Base-by-base conservation (phyloP, 2,329 filamentous ascomycete genomes). In the Escovopsis sp. region DNA sequence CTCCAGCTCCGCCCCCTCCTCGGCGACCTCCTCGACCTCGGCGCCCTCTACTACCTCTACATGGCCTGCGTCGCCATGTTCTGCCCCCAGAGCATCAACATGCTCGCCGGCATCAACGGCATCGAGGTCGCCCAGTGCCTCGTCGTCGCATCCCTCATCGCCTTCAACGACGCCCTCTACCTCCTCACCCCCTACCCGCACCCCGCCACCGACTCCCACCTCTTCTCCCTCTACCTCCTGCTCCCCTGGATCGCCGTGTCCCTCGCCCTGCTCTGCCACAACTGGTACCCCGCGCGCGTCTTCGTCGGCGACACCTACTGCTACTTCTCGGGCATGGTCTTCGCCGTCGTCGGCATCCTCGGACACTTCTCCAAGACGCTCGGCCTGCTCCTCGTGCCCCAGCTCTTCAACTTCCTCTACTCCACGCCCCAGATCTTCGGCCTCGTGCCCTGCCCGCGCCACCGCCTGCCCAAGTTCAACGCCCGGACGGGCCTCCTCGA, bases 231-330 rank as follows among this genome's bases (percentile, higher is more conserved):
- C 40, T 98, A 93, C 63, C 76, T 98, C 45, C 70, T 98, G 29
- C 70, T 96, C 13, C 90, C 90, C 13, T 96, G 96, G 65, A 71
- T 96, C 40, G 90, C 86, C 34, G 90, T 94, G 36, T 94, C 86
- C 7, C 59, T 81, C 34, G 90, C 90, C 8, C 69, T 98, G 13
- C 72, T 90, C 51, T 74, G 62, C 54, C 87, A 98, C 64, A 98
- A 98, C 59, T 92, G 86, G 83, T 98, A 86, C 53, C 90, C 90
- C 0, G 85, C 88, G 17, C 78, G 76, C 48, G 90, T 96, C 9
- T 98, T 98, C 51, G 88, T 96, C 9, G 90, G 90, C 37, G 90
- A 98, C 58, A 98, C 90, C 4, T 98, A 96, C 68, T 98, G 90
- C 69, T 98, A 98, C 62, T 94, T 98, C 57, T 90, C 90, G 1